phyloP scores from a whole-genome alignment of 2,329 filamentous ascomycete species.

The Incumbomyces lentus region DNA sequence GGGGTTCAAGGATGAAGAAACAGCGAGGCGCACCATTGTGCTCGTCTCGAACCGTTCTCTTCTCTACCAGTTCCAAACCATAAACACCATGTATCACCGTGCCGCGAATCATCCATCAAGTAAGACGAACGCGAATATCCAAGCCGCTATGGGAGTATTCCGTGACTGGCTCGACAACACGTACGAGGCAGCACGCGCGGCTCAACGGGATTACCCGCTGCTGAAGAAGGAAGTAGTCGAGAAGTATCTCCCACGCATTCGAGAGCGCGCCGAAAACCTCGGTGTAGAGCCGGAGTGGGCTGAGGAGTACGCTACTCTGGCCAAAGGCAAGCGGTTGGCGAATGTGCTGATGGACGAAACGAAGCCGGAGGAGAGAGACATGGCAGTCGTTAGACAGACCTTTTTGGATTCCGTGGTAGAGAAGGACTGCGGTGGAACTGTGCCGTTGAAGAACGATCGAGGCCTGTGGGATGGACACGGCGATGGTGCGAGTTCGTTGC shows the following conservation, averaged over 20 bases:
- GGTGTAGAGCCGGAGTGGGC: neutral
- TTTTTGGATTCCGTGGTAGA: neutral
- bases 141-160: neutral
- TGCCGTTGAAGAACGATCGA: neutral
- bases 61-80: conserved; percentile 6
- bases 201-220: neutral
- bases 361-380: neutral
- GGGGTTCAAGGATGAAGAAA: conserved; percentile 3
- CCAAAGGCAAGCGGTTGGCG: neutral
- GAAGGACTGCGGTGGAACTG: neutral
- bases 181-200: neutral
- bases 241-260: neutral
- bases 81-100: conserved; percentile 6
- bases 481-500: neutral
- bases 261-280: neutral
- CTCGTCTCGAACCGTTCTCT: neutral
- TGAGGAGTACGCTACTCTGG: neutral
- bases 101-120: conserved; percentile 1
- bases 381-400: neutral
- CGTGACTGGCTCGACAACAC: neutral
- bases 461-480: neutral
- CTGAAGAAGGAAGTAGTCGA: conserved; percentile 6
- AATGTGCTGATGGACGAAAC: conserved; percentile 2
- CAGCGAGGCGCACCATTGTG: conserved; percentile 1
- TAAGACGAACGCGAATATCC: neutral